Conservation (phyloP, 2,329 filamentous ascomycete genomes). For the Sporothrix pallida region DNA sequence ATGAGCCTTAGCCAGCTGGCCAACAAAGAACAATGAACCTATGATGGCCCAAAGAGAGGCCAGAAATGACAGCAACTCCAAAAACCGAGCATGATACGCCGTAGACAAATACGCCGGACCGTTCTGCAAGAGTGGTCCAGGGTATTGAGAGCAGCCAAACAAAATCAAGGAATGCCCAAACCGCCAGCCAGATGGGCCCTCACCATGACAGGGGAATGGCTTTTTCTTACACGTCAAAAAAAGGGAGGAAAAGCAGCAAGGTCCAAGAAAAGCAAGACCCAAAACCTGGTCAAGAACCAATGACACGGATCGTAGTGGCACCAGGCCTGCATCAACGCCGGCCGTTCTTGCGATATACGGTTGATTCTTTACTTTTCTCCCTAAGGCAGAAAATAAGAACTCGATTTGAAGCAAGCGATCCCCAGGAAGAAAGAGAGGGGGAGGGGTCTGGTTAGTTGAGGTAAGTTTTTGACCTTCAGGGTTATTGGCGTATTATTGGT, state of each 20-base stretch:
- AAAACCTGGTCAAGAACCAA: background rate
- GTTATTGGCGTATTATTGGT: conserved; percentile 4
- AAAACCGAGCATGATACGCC: conserved; percentile 5
- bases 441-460: background rate
- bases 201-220: background rate
- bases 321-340: conserved; percentile 17
- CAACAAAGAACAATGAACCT: background rate
- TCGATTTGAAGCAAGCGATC: background rate
- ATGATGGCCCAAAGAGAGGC: conserved; percentile 8
- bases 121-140: background rate
- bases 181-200: background rate
- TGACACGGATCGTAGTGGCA: background rate
- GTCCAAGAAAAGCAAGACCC: background rate
- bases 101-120: conserved; percentile 9
- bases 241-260: background rate
- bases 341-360: background rate
- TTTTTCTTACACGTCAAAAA: background rate
- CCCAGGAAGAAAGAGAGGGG: background rate
- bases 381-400: no score
- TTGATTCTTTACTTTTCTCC: no score
- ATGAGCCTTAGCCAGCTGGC: background rate
- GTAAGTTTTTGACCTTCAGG: background rate
- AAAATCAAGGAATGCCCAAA: background rate
- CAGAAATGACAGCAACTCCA: background rate
- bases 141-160: background rate